phyloP scores from a whole-genome alignment of 2,329 filamentous ascomycete genomes.

The Diaporthe batatas region DNA sequence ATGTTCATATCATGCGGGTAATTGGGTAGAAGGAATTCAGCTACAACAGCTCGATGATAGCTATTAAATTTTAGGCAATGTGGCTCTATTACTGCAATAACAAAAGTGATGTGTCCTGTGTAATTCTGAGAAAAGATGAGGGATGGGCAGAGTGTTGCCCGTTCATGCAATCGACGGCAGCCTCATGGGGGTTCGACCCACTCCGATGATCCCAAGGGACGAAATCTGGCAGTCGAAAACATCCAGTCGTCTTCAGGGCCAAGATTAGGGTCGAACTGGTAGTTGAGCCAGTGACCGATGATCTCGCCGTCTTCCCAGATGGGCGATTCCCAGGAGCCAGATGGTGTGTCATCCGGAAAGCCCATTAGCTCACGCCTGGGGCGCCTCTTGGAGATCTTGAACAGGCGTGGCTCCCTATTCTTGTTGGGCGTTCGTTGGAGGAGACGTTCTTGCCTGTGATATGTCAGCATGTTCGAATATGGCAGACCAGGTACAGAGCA shows the following conservation, averaged over 20 bases:
- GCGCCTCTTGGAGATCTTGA: neutral
- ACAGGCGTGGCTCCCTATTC: neutral
- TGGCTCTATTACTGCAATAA: neutral
- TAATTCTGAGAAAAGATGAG: neutral
- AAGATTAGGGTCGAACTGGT: conserved; percentile 5
- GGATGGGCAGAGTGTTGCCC: neutral
- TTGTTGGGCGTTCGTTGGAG: conserved; percentile 17
- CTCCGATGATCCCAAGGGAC: neutral
- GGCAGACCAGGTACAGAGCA: neutral
- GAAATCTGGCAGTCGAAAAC: conserved; percentile 3
- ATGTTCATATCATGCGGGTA: too few species aligned
- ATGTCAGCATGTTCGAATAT: neutral
- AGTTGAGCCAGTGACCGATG: conserved; percentile 20
- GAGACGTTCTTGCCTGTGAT: neutral
- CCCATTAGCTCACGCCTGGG: neutral
- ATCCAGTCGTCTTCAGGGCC: conserved; percentile 27
- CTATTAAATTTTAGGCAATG: too few species aligned
- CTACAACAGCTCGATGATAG: too few species aligned
- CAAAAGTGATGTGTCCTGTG: neutral
- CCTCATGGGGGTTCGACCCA: neutral
- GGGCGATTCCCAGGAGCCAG: conserved; percentile 10
- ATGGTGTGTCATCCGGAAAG: neutral
- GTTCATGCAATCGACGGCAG: neutral
- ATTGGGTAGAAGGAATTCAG: too few species aligned
- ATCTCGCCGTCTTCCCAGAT: conserved; percentile 11